Percentiles rank a stretch among this genome's conserved stretches.
These are phyloP conservation scores for Podaxis carcinomalis DNA, from an alignment of 768 basidiomycete genomes.

Conservation along the genomic window DNA sequence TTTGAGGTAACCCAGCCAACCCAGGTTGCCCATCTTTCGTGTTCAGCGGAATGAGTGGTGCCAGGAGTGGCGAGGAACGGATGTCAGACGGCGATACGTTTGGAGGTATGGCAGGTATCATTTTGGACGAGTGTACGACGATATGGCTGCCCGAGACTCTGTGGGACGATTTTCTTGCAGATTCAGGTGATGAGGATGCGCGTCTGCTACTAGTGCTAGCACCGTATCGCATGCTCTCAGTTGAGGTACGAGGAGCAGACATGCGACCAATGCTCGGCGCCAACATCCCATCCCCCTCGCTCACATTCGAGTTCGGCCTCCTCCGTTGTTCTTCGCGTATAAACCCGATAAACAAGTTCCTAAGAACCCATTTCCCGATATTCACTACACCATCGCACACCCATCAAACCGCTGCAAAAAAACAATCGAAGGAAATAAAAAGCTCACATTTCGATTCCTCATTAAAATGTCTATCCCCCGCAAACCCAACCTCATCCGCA, in stretches of 20 bases:
- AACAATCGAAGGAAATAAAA: conserved; percentile 3
- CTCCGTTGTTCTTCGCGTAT: conserved; percentile 59
- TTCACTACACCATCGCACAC: conserved; percentile 53
- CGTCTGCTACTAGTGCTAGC: not conserved
- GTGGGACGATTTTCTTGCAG: conserved; percentile 3
- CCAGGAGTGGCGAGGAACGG: conserved; percentile 50
- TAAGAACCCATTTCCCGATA: conserved; percentile 86
- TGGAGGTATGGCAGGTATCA: conserved; percentile 64
- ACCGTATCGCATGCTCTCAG: not conserved
- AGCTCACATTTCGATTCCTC: conserved; percentile 81
- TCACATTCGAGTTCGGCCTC: conserved; percentile 22
- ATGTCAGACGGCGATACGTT: conserved; percentile 28
- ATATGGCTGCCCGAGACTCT: conserved; percentile 13
- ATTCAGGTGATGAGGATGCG: not conserved
- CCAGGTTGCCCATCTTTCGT: conserved; percentile 22
- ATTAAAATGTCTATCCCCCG: conserved; percentile 50
- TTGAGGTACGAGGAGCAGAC: not conserved
- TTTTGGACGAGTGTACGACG: conserved; percentile 59
- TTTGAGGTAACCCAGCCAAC: conserved; percentile 35
- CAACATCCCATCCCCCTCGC: conserved; percentile 20
- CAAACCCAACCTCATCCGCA: conserved; percentile 83
- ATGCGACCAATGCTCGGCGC: conserved; percentile 19
- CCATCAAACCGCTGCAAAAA: not conserved
- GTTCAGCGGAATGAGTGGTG: conserved; percentile 54
- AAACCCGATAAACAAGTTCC: conserved; percentile 81